Evolutionary conservation across 129 eudicot genomes (phyloP), one percentile per base, ranked within the genome.

Genomic region (Pulicaria dysenterica): DNA sequence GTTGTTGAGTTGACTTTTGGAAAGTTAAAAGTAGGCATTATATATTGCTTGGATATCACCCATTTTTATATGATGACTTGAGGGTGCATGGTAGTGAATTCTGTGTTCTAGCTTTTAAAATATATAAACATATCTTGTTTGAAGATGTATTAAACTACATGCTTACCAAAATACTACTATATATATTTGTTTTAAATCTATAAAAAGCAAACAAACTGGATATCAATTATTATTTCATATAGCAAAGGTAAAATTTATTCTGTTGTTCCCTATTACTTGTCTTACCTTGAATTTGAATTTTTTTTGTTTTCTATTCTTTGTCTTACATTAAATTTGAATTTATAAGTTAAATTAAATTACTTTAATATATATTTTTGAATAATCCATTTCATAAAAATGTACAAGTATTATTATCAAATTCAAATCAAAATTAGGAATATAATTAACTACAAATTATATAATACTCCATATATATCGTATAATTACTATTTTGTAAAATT

Each of bases 41-140:
- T 61, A 70, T 72, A 53, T 65, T 77, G 76, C 82, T 77, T 77
- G 77, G 77, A 17, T 70, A 70, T 77, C 72, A 77, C 76, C 31
- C 31, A 24, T 24, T 24, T 24, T 24, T 24, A 2, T 24, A 24
- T 24, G 31, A 24, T 24, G 31, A 24, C 31, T 24, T 2, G 31
- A 24, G 31, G 31, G 31, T 24, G 31, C 31, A 24, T 24, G 31
- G 31, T 24, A 24, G 31, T 24, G 31, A 24, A 24, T 24, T 24
- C 31, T 24, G 2, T 24, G 31, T 24, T 24, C 31, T 24, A 24
- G 31, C 31, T 24, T 24, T 24, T 24, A 24, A 24, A 0, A 24
- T 24, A 24, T 24, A 24, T 24, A 24, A 24, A 24, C 31, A 24
- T 24, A 24, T 24, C 31, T 19, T 55, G 6, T 68, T 31, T 46